Conservation (phyloP, 331 rosid species). For the Pyrus hybrid region DNA sequence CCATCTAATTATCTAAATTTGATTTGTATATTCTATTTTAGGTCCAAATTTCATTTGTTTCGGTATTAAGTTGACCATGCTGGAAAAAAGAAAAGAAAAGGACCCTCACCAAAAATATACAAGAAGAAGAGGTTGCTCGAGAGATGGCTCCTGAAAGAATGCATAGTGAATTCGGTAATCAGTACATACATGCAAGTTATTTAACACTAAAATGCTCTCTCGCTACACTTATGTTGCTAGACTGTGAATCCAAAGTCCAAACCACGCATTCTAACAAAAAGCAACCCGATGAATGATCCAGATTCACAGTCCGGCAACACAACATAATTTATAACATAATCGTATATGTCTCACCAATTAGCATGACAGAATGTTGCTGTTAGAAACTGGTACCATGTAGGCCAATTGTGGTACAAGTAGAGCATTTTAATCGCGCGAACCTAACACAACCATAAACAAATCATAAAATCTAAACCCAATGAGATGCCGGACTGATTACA, state of each 20-base stretch:
- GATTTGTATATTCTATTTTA: neutral
- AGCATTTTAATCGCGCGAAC: slow-evolving; percentile 49
- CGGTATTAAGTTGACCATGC: neutral
- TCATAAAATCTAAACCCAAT: neutral
- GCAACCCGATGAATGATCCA: neutral
- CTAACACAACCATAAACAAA: slow-evolving; percentile 9
- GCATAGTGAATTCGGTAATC: neutral
- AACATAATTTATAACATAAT: neutral
- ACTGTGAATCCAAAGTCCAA: neutral
- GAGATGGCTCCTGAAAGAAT: slow-evolving; percentile 81
- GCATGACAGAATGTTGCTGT: slow-evolving; percentile 97
- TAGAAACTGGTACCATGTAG: slow-evolving; percentile 87
- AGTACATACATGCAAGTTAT: slow-evolving; percentile 10
- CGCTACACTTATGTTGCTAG: neutral
- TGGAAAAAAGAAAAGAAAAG: neutral
- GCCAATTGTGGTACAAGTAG: slow-evolving; percentile 69
- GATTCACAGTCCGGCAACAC: neutral
- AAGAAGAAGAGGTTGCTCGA: slow-evolving; percentile 98
- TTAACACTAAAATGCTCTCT: too few species aligned
- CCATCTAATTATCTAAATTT: neutral
- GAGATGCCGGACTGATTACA: neutral
- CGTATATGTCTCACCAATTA: slow-evolving; percentile 57
- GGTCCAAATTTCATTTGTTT: neutral
- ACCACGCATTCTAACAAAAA: neutral
- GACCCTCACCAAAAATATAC: slow-evolving; percentile 83